Conservation (phyloP, 164 flowering plant species). For the Platanus orientalis region DNA sequence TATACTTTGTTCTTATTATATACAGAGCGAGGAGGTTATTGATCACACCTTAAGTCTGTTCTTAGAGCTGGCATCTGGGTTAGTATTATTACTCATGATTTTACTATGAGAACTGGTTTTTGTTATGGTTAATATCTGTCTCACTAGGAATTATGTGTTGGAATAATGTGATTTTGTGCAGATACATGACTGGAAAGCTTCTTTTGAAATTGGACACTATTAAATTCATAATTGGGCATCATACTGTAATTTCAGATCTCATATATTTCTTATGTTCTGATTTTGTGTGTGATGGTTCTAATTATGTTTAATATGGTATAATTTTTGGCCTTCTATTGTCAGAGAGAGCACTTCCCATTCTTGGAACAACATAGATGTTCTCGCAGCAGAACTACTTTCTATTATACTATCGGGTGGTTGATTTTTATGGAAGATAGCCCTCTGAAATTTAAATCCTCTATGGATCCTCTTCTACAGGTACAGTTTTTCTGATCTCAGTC, state of each 20-base stretch:
- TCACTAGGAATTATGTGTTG: not conserved
- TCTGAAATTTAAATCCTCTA: slow-evolving; percentile 81
- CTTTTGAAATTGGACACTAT: slow-evolving; percentile 89
- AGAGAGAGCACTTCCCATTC: slow-evolving; percentile 97
- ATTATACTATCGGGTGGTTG: slow-evolving; percentile 86
- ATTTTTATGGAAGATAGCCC: slow-evolving; percentile 96
- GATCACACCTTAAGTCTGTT: slow-evolving; percentile 89
- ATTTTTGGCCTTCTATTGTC: slow-evolving; percentile 19
- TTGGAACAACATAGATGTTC: slow-evolving; percentile 81
- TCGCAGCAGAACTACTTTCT: slow-evolving; percentile 94
- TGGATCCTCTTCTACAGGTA: slow-evolving; percentile 91
- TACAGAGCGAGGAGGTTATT: slow-evolving; percentile 92
- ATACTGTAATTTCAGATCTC: slow-evolving; percentile 54
- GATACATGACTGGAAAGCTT: slow-evolving; percentile 96
- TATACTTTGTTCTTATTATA: slow-evolving; percentile 7
- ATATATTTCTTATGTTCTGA: not conserved
- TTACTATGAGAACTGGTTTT: not conserved
- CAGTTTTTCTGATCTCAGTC: slow-evolving; percentile 8
- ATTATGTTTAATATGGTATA: too few species aligned
- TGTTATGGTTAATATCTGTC: not conserved
- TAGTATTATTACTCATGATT: slow-evolving; percentile 18
- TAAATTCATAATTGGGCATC: slow-evolving; percentile 78
- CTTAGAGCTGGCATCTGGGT: slow-evolving; percentile 98
- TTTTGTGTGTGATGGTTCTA: too few species aligned
- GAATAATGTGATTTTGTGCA: slow-evolving; percentile 22